Conservation (phyloP, 257 asterid genomes). For the Capsicum pubescens region DNA sequence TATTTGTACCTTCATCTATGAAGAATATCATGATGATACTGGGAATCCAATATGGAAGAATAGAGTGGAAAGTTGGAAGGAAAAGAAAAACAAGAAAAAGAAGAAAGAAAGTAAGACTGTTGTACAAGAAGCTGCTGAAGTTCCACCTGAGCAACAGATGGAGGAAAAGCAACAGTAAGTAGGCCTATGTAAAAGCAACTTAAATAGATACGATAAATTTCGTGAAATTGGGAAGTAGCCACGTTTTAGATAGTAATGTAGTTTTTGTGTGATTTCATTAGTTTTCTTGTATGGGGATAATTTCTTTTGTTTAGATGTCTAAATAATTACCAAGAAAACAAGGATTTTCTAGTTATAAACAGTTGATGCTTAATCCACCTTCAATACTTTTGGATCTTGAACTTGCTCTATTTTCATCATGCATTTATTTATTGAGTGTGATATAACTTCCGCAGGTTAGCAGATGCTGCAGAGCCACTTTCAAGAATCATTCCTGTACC, state of each 20-base stretch:
- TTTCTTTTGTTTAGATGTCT: background rate
- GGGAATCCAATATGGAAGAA: slow-evolving; percentile 99
- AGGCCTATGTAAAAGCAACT: background rate
- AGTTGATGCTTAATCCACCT: slow-evolving; percentile 6
- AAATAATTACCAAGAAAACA: background rate
- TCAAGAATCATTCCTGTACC: slow-evolving; percentile 77
- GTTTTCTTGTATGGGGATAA: background rate
- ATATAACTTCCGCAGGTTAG: slow-evolving; percentile 57
- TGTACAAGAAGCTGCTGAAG: slow-evolving; percentile 52
- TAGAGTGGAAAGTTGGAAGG: slow-evolving; percentile 98
- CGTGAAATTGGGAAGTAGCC: background rate
- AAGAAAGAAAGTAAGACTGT: slow-evolving; percentile 47
- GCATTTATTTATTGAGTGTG: background rate
- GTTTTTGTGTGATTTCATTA: background rate
- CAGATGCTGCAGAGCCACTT: slow-evolving; percentile 76
- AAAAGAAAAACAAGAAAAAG: slow-evolving; percentile 85
- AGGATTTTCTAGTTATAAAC: background rate
- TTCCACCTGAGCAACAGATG: slow-evolving; percentile 79
- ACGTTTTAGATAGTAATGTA: background rate
- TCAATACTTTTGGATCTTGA: background rate
- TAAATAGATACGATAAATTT: background rate
- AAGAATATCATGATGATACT: slow-evolving; percentile 74
- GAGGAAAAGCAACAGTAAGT: slow-evolving; percentile 81
- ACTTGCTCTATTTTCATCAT: slow-evolving; percentile 8
- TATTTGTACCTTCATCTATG: slow-evolving; percentile 28